Evolutionary conservation across 1,284 basidiomycete species (phyloP), one percentile per base, ranked within the genome.

Genomic region (Rhodotorula sp.): DNA sequence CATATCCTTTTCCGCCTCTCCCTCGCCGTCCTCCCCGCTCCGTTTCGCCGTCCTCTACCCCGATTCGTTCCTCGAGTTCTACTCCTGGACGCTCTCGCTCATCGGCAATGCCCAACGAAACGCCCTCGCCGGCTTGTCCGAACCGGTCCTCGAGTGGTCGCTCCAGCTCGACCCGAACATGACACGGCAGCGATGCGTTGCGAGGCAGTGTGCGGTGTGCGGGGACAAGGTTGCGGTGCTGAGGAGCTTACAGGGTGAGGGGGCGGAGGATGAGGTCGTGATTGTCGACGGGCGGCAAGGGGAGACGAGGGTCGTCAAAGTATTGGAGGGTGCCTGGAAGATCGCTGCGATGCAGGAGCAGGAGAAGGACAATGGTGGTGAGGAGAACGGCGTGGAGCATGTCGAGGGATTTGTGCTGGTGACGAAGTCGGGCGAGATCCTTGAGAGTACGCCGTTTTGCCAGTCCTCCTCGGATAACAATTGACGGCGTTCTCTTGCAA

Each of bases 1-100:
- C 77, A 80, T 87, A 6, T 82, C 87, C 3, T 87, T 92, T 70
- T 87, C 88, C 0, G 72, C 69, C 31, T 34, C 67, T 2, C 22
- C 50, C 8, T 46, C 53, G 11, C 2, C 54, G 18, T 26, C 59
- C 28, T 7, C 51, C 4, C 81, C 96, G 1, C 91, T 88, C 69
- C 69, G 78, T 9, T 77, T 76, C 68, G 59, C 58, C 4, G 56
- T 73, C 54, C 26, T 69, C 28, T 58, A 61, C 51, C 24, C 24
- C 30, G 13, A 37, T 53, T 24, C 61, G 13, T 30, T 8, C 57
- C 20, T 86, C 8, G 79, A 87, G 2, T 81, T 96, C 2, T 91
- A 88, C 68, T 69, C 78, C 2, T 78, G 77, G 76, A n/a, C 57
- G 7, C 67, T 75, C 30, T 30, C 62, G 1, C 64, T 69, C 16